phyloP scores from a whole-genome alignment of 164 flowering plant genomes.

The Amborella trichopoda region DNA sequence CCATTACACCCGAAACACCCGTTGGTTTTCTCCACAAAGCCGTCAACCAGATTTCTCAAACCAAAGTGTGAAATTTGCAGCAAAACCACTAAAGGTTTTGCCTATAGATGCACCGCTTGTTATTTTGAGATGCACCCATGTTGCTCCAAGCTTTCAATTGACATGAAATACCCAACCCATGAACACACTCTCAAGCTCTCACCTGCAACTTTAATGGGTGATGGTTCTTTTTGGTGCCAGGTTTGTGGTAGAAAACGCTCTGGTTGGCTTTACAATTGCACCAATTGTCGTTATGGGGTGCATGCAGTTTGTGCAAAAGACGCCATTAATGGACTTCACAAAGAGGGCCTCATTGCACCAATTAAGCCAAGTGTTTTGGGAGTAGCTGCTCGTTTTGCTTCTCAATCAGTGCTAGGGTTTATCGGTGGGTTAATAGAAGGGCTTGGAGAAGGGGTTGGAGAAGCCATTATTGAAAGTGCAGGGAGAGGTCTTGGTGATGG shows the following conservation, averaged over 20 bases:
- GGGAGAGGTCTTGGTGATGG: slow-evolving; percentile 14
- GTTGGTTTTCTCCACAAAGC: slow-evolving; percentile 33
- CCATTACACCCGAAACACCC: slow-evolving; percentile 63
- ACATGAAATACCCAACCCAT: slow-evolving; percentile 30
- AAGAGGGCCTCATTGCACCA: slow-evolving; percentile 21
- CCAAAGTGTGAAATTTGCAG: slow-evolving; percentile 54
- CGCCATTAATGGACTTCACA: slow-evolving; percentile 54
- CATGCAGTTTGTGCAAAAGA: slow-evolving; percentile 77
- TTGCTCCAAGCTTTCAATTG: slow-evolving; percentile 44
- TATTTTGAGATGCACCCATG: slow-evolving; percentile 73
- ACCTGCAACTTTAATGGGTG: slow-evolving; percentile 10
- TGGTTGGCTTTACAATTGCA: slow-evolving; percentile 48
- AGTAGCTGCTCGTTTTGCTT: slow-evolving; percentile 43
- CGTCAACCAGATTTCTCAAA: slow-evolving; percentile 39
- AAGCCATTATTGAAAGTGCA: slow-evolving; percentile 31
- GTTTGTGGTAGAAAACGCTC: slow-evolving; percentile 49
- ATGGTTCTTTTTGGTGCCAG: slow-evolving; percentile 17
- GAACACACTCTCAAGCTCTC: slow-evolving; percentile 36
- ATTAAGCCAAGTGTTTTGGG: slow-evolving; percentile 39
- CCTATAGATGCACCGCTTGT: slow-evolving; percentile 50
- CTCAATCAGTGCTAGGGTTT: slow-evolving; percentile 47
- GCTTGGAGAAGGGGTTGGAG: slow-evolving; percentile 66
- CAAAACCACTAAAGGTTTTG: slow-evolving; percentile 45
- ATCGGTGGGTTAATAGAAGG: slow-evolving; percentile 64
- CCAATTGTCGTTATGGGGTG: slow-evolving; percentile 46